Evolutionary conservation across 768 basidiomycete species (phyloP).

Genomic region (Leccinellum albellum): DNA sequence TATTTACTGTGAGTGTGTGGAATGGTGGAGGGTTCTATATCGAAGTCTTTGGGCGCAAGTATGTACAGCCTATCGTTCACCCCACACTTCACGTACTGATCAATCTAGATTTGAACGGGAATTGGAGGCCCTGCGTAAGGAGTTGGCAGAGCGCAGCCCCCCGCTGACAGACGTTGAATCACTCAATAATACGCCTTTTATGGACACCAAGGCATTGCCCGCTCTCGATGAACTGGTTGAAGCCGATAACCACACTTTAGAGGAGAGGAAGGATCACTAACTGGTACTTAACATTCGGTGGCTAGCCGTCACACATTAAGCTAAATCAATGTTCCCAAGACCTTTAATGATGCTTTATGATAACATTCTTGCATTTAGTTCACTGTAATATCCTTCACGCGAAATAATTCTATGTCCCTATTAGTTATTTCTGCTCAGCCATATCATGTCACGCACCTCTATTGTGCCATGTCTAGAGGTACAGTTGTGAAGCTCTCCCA

Average conservation of each 20-base stretch:
- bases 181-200: constrained; percentile 33
- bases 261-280: constrained; percentile 32
- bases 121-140: constrained; percentile 84
- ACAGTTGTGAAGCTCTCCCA: constrained; percentile 49
- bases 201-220: constrained; percentile 22
- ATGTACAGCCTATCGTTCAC: constrained; percentile 31
- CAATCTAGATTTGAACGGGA: constrained; percentile 81
- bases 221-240: constrained; percentile 14
- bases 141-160: constrained; percentile 73
- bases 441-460: neutral
- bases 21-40: constrained; percentile 96
- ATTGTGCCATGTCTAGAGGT: constrained; percentile 1
- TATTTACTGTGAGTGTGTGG: constrained; percentile 89
- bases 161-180: constrained; percentile 42
- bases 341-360: constrained; percentile 18
- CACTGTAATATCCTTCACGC: neutral
- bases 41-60: constrained; percentile 97
- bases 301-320: neutral
- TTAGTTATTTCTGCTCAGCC: neutral
- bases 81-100: constrained; percentile 1
- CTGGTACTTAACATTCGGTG: neutral
- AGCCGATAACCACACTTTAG: constrained; percentile 8
- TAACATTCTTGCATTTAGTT: constrained; percentile 7
- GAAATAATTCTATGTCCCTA: neutral
- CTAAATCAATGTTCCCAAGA: constrained; percentile 6